A percentile compares a stretch with the other conserved stretches of the same genome.
These are phyloP conservation scores for Meyerozyma athensensis DNA, from an alignment of 1,139 yeast species.

Conservation along the genomic window DNA sequence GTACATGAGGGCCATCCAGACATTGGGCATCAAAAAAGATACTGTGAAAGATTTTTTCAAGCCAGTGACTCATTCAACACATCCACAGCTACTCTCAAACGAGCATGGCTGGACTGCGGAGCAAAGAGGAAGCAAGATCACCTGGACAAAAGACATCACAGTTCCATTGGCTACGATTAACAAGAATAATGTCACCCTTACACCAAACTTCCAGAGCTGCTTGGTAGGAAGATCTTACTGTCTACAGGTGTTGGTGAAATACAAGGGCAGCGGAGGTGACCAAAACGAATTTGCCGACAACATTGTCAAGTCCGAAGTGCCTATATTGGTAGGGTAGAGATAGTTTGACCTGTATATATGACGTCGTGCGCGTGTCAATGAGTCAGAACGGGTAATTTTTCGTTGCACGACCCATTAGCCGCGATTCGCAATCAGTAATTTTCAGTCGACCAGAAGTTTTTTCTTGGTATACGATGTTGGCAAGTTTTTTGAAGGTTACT, in stretches of 20 bases:
- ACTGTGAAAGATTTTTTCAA: constrained; percentile 36
- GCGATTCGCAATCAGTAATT: constrained; percentile 35
- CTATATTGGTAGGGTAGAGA: constrained; percentile 35
- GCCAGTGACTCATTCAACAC: constrained; percentile 18
- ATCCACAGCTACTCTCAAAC: constrained; percentile 20
- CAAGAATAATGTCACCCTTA: constrained; percentile 35
- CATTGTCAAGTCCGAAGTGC: constrained; percentile 35
- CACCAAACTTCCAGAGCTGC: constrained; percentile 43
- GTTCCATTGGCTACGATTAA: constrained; percentile 31
- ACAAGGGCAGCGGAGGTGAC: constrained; percentile 35
- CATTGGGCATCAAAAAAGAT: constrained; percentile 40
- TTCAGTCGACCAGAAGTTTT: constrained; percentile 5
- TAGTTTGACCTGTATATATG: not conserved
- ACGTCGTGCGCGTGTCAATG: constrained; percentile 23
- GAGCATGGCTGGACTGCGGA: constrained; percentile 28
- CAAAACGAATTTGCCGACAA: constrained; percentile 33
- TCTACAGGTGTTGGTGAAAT: constrained; percentile 35
- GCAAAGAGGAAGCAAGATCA: constrained; percentile 13
- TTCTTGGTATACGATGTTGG: constrained; percentile 2
- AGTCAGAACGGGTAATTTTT: constrained; percentile 24
- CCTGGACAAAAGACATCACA: constrained; percentile 26
- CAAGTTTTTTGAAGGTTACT: not conserved
- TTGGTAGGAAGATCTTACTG: constrained; percentile 41
- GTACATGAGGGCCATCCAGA: constrained; percentile 36
- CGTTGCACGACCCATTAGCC: constrained; percentile 21